A percentile compares a stretch with the other conserved stretches of the same genome.
Conservation (phyloP, 108 stramenopile species). For the Epipyxis sp. region DNA sequence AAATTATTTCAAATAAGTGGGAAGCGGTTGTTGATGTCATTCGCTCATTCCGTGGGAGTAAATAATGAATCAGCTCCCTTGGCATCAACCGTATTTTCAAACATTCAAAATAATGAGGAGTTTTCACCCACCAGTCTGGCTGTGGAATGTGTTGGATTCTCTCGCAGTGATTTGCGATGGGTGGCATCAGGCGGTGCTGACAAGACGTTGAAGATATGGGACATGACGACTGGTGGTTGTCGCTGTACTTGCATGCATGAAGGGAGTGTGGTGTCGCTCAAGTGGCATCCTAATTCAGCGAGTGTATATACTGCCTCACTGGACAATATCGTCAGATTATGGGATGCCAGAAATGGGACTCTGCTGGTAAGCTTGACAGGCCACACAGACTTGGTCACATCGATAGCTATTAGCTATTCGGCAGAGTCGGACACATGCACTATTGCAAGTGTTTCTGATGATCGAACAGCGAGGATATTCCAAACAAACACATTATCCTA, state of each 20-base stretch:
- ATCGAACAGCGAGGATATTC: constrained; percentile 69
- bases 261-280: constrained; percentile 50
- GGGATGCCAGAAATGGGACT: constrained; percentile 82
- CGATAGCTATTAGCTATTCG: constrained; percentile 30
- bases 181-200: constrained; percentile 79
- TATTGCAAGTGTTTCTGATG: constrained; percentile 72
- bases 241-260: constrained; percentile 37
- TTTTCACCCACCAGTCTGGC: constrained; percentile 28
- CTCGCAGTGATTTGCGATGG: constrained; percentile 60
- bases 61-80: constrained; percentile 25
- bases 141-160: constrained; percentile 86
- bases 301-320: constrained; percentile 67
- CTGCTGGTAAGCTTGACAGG: constrained; percentile 65
- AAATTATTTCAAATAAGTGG: constrained; percentile 74
- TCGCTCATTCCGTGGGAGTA: constrained; percentile 66
- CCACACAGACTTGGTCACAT: constrained; percentile 68
- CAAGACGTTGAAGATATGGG: constrained; percentile 79
- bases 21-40: constrained; percentile 71
- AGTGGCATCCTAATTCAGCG: constrained; percentile 74
- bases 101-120: constrained; percentile 29
- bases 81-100: constrained; percentile 22
- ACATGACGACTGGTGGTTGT: constrained; percentile 58
- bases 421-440: constrained; percentile 49
- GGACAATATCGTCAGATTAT: constrained; percentile 72
- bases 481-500: too few relatives aligned